phyloP scores from a whole-genome alignment of 108 stramenopile species.

The Licmophora abbreviata region DNA sequence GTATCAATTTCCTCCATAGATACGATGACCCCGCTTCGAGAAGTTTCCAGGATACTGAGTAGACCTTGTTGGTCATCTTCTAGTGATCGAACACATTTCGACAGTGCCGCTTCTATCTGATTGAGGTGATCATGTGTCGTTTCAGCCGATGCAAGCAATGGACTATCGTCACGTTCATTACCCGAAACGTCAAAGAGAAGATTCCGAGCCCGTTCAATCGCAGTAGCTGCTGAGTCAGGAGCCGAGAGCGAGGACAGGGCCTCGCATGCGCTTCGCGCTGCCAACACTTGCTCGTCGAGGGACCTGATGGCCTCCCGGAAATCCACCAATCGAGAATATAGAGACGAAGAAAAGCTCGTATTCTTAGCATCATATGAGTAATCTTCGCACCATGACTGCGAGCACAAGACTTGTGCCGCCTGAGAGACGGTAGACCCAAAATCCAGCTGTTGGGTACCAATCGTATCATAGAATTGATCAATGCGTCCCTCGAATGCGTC shows the following conservation, averaged over 20 bases:
- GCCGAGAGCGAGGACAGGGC: conserved; percentile 39
- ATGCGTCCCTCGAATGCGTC: conserved; percentile 55
- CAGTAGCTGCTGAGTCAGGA: conserved; percentile 46
- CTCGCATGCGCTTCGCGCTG: conserved; percentile 45
- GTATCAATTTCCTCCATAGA: conserved; percentile 50
- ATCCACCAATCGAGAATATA: conserved; percentile 39
- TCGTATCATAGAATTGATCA: conserved; percentile 20
- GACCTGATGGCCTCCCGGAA: conserved; percentile 38
- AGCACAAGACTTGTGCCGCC: not conserved
- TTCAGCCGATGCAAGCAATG: conserved; percentile 40
- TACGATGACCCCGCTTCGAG: conserved; percentile 21
- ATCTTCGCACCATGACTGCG: conserved; percentile 1
- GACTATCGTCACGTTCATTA: conserved; percentile 10
- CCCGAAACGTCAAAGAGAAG: conserved; percentile 35
- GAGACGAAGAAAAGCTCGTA: conserved; percentile 14
- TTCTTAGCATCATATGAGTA: not conserved
- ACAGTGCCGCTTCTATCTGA: conserved; percentile 41
- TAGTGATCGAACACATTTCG: conserved; percentile 41
- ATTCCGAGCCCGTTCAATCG: conserved; percentile 50
- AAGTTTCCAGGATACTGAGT: conserved; percentile 31
- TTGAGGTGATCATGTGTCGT: conserved; percentile 66
- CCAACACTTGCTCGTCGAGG: conserved; percentile 40
- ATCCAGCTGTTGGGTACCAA: conserved; percentile 2
- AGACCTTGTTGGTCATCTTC: conserved; percentile 49
- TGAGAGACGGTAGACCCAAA: conserved; percentile 2